These are phyloP conservation scores for Telfairia occidentalis DNA, from an alignment of 331 rosid species.

Conservation along the genomic window DNA sequence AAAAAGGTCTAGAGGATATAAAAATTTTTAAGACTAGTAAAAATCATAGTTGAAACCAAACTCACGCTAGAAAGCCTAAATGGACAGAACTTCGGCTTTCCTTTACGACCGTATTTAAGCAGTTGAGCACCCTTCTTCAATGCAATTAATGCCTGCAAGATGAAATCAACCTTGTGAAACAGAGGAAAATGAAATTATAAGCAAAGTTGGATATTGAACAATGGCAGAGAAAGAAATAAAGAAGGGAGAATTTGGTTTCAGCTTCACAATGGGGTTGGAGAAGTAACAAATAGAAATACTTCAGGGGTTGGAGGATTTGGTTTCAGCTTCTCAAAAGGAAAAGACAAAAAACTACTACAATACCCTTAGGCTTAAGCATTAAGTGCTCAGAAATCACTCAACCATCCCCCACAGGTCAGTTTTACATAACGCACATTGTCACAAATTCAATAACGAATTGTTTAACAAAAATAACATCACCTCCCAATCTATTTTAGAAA, in stretches of 20 bases:
- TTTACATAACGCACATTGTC: not conserved
- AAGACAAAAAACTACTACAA: not conserved
- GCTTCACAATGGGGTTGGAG: not conserved
- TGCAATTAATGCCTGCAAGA: constrained; percentile 65
- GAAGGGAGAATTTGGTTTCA: not conserved
- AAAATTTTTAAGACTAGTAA: not conserved
- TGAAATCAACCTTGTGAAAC: not conserved
- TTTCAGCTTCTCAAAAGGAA: too few species aligned
- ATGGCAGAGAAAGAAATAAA: not conserved
- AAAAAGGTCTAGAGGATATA: not conserved
- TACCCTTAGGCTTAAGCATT: not conserved
- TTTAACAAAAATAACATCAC: not conserved
- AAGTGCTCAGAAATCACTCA: not conserved
- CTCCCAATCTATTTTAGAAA: not conserved
- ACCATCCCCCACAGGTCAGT: not conserved
- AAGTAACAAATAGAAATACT: not conserved
- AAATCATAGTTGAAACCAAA: constrained; percentile 20
- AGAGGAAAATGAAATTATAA: not conserved
- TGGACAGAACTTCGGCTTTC: constrained; percentile 96
- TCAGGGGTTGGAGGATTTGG: too few species aligned
- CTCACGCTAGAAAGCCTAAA: constrained; percentile 82
- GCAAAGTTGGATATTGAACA: not conserved
- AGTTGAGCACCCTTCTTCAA: constrained; percentile 91
- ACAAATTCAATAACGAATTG: not conserved
- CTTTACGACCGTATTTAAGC: constrained; percentile 96